phyloP scores from a whole-genome alignment of 2,329 filamentous ascomycete genomes.

The Lasiodiplodia gonubiensis region DNA sequence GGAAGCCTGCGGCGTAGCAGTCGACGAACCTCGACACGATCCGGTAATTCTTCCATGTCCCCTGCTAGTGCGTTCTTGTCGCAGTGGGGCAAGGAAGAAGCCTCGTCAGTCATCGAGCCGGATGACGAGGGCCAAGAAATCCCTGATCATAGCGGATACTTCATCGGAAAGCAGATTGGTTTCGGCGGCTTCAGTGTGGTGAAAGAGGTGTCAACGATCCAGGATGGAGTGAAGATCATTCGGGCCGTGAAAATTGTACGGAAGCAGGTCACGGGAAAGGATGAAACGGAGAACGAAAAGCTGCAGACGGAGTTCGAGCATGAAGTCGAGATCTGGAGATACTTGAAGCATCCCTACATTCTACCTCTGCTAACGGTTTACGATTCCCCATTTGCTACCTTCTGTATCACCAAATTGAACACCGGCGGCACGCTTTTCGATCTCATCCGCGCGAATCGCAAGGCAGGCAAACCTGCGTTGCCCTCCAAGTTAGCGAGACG shows the following conservation, averaged over 20 bases:
- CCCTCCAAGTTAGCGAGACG: constrained; percentile 59
- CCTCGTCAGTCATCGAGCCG: constrained; percentile 46
- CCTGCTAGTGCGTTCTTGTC: constrained; percentile 64
- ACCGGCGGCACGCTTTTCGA: constrained; percentile 70
- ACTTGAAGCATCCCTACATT: constrained; percentile 66
- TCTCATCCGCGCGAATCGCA: constrained; percentile 61
- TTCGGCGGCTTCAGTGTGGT: constrained; percentile 70
- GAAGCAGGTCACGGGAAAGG: constrained; percentile 61
- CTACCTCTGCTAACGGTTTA: constrained; percentile 68
- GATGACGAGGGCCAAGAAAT: constrained; percentile 73
- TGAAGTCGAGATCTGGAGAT: constrained; percentile 71
- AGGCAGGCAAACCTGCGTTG: constrained; percentile 44
- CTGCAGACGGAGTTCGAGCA: constrained; percentile 72
- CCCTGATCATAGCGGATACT: constrained; percentile 64
- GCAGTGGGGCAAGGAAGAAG: constrained; percentile 51
- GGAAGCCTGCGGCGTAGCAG: constrained; percentile 42
- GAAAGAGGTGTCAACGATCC: constrained; percentile 69
- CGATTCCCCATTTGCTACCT: constrained; percentile 71
- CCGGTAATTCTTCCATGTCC: constrained; percentile 60
- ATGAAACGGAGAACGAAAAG: constrained; percentile 67
- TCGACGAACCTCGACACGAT: constrained; percentile 54
- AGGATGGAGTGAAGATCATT: constrained; percentile 58
- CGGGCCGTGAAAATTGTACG: constrained; percentile 72
- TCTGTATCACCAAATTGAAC: constrained; percentile 69
- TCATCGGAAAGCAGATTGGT: constrained; percentile 70